Conservation (phyloP, 1,284 basidiomycete genomes). For the Malassezia dermatis region DNA sequence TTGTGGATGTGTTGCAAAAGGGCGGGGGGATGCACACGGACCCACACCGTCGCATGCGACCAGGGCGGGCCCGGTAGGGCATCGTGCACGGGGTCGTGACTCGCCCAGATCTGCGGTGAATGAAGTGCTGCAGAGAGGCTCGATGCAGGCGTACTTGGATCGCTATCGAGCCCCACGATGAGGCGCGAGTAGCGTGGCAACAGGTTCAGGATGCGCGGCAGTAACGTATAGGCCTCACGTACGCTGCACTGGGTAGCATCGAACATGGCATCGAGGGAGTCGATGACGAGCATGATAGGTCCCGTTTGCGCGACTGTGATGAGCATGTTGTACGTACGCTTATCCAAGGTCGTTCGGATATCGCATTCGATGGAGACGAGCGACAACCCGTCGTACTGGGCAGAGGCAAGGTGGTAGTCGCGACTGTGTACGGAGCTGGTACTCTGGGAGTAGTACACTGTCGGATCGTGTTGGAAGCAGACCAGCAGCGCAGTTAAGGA, state of each 20-base stretch:
- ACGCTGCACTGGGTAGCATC: conserved; percentile 12
- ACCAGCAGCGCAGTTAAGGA: conserved; percentile 15
- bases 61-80: neutral
- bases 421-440: neutral
- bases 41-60: conserved; percentile 7
- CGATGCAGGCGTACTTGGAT: conserved; percentile 11
- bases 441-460: conserved; percentile 2
- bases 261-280: conserved; percentile 30
- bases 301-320: neutral
- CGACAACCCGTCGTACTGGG: conserved; percentile 10
- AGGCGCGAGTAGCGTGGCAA: conserved; percentile 20
- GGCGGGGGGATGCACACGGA: conserved; percentile 22
- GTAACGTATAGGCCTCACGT: conserved; percentile 10
- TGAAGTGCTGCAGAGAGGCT: conserved; percentile 18
- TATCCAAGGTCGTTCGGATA: neutral
- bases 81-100: neutral
- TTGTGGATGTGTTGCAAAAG: conserved; percentile 23
- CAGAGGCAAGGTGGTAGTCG: conserved; percentile 15
- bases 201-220: conserved; percentile 12
- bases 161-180: conserved; percentile 22
- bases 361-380: neutral
- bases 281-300: conserved; percentile 24
- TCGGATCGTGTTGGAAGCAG: conserved; percentile 11
- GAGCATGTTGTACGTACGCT: neutral
- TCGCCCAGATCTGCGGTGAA: conserved; percentile 25